Conservation (phyloP, 805 yeast genomes). For the Lipomyces sp. region DNA sequence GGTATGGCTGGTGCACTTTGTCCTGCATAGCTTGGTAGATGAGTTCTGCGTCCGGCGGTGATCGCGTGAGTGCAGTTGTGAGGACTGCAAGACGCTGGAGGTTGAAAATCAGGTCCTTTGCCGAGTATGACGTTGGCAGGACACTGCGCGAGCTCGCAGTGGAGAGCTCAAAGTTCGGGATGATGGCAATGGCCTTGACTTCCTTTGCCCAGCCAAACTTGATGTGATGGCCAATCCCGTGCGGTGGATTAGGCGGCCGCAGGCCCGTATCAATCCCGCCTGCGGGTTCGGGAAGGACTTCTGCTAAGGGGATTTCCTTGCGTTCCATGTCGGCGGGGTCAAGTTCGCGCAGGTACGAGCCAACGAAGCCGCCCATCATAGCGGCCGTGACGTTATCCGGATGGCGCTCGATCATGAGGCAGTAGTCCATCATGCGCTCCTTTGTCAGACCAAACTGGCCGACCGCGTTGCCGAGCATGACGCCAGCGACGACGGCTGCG, state of each 20-base stretch:
- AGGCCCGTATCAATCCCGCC: constrained; percentile 67
- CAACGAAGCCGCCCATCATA: constrained; percentile 98
- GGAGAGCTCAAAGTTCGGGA: constrained; percentile 91
- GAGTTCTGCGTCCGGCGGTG: constrained; percentile 74
- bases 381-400: constrained; percentile 99
- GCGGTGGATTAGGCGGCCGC: constrained; percentile 79
- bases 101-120: constrained; percentile 84
- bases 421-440: constrained; percentile 85
- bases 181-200: constrained; percentile 83
- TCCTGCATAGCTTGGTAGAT: constrained; percentile 97
- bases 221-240: constrained; percentile 82
- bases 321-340: constrained; percentile 66
- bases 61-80: constrained; percentile 85
- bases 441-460: constrained; percentile 71
- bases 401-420: constrained; percentile 95
- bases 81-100: constrained; percentile 89
- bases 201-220: constrained; percentile 77
- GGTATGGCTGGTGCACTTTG: constrained; percentile 94
- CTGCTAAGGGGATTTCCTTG: constrained; percentile 79
- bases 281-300: constrained; percentile 74
- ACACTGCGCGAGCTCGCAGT: constrained; percentile 91
- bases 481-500: constrained; percentile 98
- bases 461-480: constrained; percentile 78
- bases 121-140: constrained; percentile 72
- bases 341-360: constrained; percentile 83